Evolutionary conservation across 2,329 filamentous ascomycete species (phyloP), one percentile per base, ranked within the genome.

Genomic region (Aureobasidium sp.): DNA sequence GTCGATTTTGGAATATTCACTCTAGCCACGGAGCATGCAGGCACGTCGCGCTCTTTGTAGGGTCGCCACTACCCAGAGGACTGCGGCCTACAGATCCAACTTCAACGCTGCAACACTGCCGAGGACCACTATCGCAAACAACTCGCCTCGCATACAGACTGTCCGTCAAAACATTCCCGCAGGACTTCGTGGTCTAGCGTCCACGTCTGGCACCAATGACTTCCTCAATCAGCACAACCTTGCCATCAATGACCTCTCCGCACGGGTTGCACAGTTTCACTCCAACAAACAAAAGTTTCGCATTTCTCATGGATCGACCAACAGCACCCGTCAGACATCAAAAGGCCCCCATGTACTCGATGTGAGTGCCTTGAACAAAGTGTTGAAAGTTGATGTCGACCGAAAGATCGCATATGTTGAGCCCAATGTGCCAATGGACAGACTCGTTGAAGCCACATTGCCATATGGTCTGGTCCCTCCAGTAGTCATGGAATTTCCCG

Each of bases 241-340:
- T 60, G 71, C 74, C 24, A 79, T 83, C 29, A 68, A 75, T 33
- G 66, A 69, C 48, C 78, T 83, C 35, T 75, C 80, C 7, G 70
- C 72, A 5, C 74, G 72, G 59, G 78, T 83, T 50, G 75, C 75
- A 56, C 68, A 73, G 14, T 84, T 82, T 70, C 77, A 83, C 68
- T 72, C 76, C 14, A 76, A 76, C 48, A 74, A 79, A 60, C 74
- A 81, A 69, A 82, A 86, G 2, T 91, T 89, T 73, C 81, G 87
- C n/a, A 86, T 91, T 70, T 88, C 85, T 67, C 88, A 91, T 74
- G 89, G 89, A 64, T 85, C 86, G 0, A 91, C 88, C 29, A 91
- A 90, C 75, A 89, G 85, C 73, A 91, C 89, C 40, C 85, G 89
- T 8, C 80, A 81, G 29, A 71, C 72, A 9, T 67, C 72, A 8